Conservation (phyloP, 768 basidiomycete species). For the Lentinula edodes region DNA sequence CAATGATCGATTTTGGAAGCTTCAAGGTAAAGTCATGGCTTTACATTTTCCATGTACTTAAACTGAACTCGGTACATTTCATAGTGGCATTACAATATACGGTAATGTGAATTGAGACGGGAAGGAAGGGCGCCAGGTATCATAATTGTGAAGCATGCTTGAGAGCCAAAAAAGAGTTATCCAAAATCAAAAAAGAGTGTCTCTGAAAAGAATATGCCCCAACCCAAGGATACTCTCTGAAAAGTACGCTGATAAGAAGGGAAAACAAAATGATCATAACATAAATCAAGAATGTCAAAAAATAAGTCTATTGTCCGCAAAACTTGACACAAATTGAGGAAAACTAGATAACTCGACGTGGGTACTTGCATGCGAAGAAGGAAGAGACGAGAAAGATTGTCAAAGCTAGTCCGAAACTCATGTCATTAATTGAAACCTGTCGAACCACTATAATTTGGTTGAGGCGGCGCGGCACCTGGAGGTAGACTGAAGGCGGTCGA, state of each 20-base stretch:
- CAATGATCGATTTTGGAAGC: not conserved
- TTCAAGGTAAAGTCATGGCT: not conserved
- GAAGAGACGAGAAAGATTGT: not conserved
- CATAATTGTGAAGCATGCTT: conserved; percentile 2
- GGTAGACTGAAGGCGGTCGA: conserved; percentile 52
- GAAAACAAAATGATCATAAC: not conserved
- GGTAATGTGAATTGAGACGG: conserved; percentile 4
- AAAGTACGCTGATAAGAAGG: not conserved
- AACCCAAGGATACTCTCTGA: not conserved
- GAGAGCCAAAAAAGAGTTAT: not conserved
- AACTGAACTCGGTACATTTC: not conserved
- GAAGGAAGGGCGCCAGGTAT: conserved; percentile 10
- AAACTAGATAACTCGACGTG: not conserved
- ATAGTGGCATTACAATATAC: conserved; percentile 11
- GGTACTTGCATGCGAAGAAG: not conserved
- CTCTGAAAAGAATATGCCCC: not conserved
- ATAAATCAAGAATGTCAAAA: not conserved
- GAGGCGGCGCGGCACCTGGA: conserved; percentile 71
- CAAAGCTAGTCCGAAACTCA: not conserved
- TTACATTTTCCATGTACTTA: too few species aligned
- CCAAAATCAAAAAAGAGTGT: not conserved
- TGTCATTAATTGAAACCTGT: conserved; percentile 7
- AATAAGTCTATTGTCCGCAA: not conserved
- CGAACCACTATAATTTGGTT: conserved; percentile 20
- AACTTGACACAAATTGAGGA: not conserved